Base-by-base conservation (phyloP, 495 filamentous ascomycete species). In the Neurospora discreta region DNA sequence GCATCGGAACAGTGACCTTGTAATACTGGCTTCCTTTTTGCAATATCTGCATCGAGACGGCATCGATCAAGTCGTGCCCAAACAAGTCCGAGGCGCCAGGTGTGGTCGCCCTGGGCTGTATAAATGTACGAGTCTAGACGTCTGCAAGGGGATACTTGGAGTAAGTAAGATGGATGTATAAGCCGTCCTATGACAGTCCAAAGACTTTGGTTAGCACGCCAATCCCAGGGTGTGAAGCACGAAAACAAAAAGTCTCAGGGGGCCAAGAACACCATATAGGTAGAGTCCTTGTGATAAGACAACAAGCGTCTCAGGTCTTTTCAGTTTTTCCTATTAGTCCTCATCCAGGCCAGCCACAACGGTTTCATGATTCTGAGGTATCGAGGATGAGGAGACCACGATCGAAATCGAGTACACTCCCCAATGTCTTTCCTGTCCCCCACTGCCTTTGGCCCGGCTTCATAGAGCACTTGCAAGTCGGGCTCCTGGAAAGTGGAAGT, bases 291-390 rank as follows among this genome's bases (percentile, higher is more conserved):
- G 52, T 60, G 52, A 60, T 60, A 60, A 26, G 52, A 60, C 52
- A 60, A 33, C 26, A 6, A 9, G 76, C 73, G 76, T 77, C 76
- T 81, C 80, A 81, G 80, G 76, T 81, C 79, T 81, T 80, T 80
- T 80, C 79, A 80, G 79, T 79, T 79, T 79, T 68, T 73, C 52
- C 52, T 65, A 67, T 72, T 73, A 74, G 71, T 78, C 76, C 74
- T 78, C 78, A 78, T 77, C 46, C 75, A 75, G 72, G 70, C 65
- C 15, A 70, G 77, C 78, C 74, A 71, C 80, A 77, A 71, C 80
- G 80, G 80, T 74, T 81, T 78, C 74, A 73, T 70, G 73, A 74
- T 69, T 76, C 73, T 26, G 70, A 33, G 72, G 70, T 36, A 71
- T 68, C 68, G n/a, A 68, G 69, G 68, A 68, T 42, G 73, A 71